Conservation (phyloP, 495 filamentous ascomycete genomes). For the Aspergillus funiculosus region DNA sequence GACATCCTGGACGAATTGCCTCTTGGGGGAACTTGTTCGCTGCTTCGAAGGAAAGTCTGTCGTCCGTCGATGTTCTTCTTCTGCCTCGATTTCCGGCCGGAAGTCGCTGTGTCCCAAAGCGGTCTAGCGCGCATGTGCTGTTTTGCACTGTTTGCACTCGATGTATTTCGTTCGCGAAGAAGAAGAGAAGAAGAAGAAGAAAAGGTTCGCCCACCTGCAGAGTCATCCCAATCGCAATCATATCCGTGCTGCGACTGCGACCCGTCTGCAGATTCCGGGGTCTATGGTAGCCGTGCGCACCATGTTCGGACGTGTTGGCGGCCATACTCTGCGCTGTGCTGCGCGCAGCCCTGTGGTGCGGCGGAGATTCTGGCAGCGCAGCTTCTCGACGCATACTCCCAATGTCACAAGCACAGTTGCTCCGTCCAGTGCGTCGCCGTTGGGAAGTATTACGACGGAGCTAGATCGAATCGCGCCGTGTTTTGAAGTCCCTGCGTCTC, state of each 20-base stretch:
- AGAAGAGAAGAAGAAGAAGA: background rate
- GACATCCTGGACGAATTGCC: constrained; percentile 63
- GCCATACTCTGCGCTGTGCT: constrained; percentile 33
- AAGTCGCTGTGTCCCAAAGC: constrained; percentile 17
- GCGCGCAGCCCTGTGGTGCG: constrained; percentile 28
- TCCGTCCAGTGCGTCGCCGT: constrained; percentile 32
- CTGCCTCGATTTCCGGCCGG: constrained; percentile 12
- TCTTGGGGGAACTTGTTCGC: constrained; percentile 1
- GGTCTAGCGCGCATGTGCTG: constrained; percentile 22
- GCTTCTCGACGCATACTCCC: constrained; percentile 34
- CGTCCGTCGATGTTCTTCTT: constrained; percentile 14
- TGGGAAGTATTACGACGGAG: constrained; percentile 63
- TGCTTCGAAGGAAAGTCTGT: constrained; percentile 8
- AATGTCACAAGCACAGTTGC: constrained; percentile 22
- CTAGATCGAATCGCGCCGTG: constrained; percentile 84
- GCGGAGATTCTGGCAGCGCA: constrained; percentile 34
- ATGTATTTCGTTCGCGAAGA: background rate
- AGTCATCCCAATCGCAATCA: constrained; percentile 12
- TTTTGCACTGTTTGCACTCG: constrained; percentile 40
- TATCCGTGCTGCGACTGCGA: background rate
- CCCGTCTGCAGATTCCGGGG: background rate
- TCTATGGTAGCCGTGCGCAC: background rate
- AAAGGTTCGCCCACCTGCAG: constrained; percentile 14
- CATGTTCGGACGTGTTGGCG: constrained; percentile 42
- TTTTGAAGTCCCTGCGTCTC: constrained; percentile 77